Base-by-base conservation (phyloP, 2,329 filamentous ascomycete species). In the Beauveria bassiana region DNA sequence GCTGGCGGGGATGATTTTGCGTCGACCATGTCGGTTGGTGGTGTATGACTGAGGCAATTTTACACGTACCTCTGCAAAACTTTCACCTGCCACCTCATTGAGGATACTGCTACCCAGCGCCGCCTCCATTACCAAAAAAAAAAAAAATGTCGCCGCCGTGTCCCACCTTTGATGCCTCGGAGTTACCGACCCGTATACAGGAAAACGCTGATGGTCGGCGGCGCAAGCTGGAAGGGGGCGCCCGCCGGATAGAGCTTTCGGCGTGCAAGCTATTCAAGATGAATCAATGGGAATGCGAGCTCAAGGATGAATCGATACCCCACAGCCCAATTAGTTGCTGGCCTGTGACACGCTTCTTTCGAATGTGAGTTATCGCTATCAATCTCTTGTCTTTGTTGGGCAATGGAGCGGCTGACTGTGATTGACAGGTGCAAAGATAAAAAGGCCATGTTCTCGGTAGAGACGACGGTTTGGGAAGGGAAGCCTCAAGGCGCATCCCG, bases 391-490 rank as follows among this genome's bases (percentile, higher is more conserved):
- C 42, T 59, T 51, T 62, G 38, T 62, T 38, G 12, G 16, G 34
- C n/a, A 46, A 26, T 46, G 14, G 47, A 59, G 50, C 16, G 46
- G 47, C 40, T 61, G 50, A 28, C 47, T 59, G 38, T 62, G 56
- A 65, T 63, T 63, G 64, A 69, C 51, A 87, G 85, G 66, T 87
- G 85, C 70, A 74, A 76, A 62, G 84, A 86, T 71, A 79, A 74
- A 66, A 81, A 82, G 16, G 82, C 81, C 5, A 74, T 62, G 8
- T 88, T 87, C 66, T 80, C 77, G 70, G 81, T 86, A 49, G 85
- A 88, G 73, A 88, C 85, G 26, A 87, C 85, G 14, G 77, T 79
- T 49, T 87, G 84, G 85, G 84, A 87, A 72, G 77, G 71, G 24
- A 58, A 49, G 45, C 10, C 55, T 58, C 26, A 45, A 12, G 54